Conservation (phyloP, 345 rosid genomes). For the Brassica juncea region DNA sequence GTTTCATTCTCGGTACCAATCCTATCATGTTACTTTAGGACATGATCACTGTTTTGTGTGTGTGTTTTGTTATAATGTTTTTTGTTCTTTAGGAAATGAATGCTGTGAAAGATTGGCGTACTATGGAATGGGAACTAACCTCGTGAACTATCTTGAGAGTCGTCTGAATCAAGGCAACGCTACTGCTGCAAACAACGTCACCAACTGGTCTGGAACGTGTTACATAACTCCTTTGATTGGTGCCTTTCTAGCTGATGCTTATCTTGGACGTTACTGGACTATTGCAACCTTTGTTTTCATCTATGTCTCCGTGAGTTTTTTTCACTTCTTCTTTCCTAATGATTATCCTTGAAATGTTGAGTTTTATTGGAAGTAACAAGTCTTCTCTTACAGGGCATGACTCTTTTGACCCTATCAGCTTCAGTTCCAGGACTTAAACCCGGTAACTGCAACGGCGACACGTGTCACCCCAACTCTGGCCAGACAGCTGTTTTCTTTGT, state of each 20-base stretch:
- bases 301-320: conserved; percentile 68
- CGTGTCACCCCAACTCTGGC: conserved; percentile 57
- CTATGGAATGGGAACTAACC: conserved; percentile 98
- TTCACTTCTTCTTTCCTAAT: not conserved
- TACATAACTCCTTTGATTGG: conserved; percentile 84
- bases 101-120: conserved; percentile 97
- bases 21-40: not conserved
- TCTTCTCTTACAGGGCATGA: conserved; percentile 68
- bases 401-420: conserved; percentile 77
- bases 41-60: no score
- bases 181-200: conserved; percentile 74
- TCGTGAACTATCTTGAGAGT: conserved; percentile 73
- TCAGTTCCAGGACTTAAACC: conserved; percentile 76
- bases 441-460: conserved; percentile 45
- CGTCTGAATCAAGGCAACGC: conserved; percentile 77
- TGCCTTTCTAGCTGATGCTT: conserved; percentile 94
- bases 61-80: no score
- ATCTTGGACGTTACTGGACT: conserved; percentile 88
- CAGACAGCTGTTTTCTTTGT: conserved; percentile 61
- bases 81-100: conserved; percentile 58
- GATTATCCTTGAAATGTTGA: not conserved
- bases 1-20: conserved; percentile 54
- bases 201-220: conserved; percentile 96
- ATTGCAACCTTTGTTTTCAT: conserved; percentile 74
- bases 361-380: not conserved